Conservation (phyloP, 257 asterid species). For the Solanum pimpinellifolium region DNA sequence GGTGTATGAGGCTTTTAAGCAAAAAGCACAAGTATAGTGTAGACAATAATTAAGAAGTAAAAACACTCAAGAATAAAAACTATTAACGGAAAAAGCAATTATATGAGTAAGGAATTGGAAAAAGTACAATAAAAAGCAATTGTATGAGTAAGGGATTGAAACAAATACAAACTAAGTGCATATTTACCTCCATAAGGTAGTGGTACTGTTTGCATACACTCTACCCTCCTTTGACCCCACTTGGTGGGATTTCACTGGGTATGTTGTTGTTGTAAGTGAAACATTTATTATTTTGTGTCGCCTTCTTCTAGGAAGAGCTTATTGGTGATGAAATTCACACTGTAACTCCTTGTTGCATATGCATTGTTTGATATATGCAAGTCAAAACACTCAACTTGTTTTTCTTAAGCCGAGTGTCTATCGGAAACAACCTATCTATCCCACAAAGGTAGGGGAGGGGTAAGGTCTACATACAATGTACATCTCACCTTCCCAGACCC, state of each 20-base stretch:
- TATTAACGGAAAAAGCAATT: neutral
- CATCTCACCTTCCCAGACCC: neutral
- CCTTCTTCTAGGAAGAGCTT: neutral
- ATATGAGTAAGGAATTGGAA: neutral
- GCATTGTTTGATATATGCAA: neutral
- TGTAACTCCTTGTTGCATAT: neutral
- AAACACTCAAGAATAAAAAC: neutral
- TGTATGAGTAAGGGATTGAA: neutral
- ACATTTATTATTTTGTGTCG: neutral
- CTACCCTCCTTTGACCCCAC: too few relatives aligned
- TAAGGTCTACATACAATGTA: neutral
- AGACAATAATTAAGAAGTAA: neutral
- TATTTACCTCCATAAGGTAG: neutral
- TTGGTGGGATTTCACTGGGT: too few relatives aligned
- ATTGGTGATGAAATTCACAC: neutral
- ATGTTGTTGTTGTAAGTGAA: neutral
- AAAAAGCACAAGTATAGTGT: neutral
- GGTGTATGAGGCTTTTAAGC: neutral
- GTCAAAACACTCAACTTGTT: neutral
- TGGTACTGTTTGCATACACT: neutral
- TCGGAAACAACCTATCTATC: neutral
- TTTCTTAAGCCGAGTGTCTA: neutral
- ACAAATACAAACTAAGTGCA: neutral
- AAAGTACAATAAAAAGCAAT: neutral
- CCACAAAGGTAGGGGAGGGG: neutral